These are phyloP conservation scores for Salvia hispanica DNA, from an alignment of 257 asterid species.

Conservation along the genomic window DNA sequence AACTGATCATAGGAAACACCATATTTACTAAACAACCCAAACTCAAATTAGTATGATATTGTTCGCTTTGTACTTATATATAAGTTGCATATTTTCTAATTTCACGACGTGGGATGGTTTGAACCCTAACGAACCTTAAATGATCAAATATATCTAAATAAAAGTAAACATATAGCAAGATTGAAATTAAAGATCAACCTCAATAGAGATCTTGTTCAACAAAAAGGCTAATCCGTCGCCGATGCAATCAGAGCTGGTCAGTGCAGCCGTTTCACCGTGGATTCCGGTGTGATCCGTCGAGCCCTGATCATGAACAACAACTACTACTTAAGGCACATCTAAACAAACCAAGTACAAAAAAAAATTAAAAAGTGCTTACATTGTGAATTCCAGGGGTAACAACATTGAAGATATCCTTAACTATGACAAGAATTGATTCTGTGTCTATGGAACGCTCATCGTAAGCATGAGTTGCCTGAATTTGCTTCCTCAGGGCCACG, in stretches of 20 bases:
- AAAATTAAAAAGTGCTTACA: constrained; percentile 30
- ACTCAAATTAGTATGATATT: too few species aligned
- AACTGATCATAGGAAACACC: constrained; percentile 45
- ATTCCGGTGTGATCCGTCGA: constrained; percentile 30
- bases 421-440: constrained; percentile 47
- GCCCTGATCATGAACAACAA: constrained; percentile 45
- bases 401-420: constrained; percentile 52
- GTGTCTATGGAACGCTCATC: constrained; percentile 54
- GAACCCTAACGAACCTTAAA: too few species aligned
- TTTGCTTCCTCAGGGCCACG: constrained; percentile 50
- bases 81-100: too few species aligned
- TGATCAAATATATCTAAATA: too few species aligned
- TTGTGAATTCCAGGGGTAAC: constrained; percentile 61
- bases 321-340: constrained; percentile 9
- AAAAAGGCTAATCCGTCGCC: constrained; percentile 50
- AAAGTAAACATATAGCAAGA: not conserved
- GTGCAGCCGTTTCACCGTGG: constrained; percentile 44
- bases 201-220: constrained; percentile 61
- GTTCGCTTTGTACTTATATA: too few species aligned
- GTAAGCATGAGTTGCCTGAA: constrained; percentile 62
- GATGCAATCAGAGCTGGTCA: constrained; percentile 43
- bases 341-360: not conserved
- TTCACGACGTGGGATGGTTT: too few species aligned
- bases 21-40: not conserved
- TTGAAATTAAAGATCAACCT: constrained; percentile 44